Evolutionary conservation across 495 filamentous ascomycete species (phyloP), one percentile per base, ranked within the genome.

Genomic region (Wilcoxina mikolae): DNA sequence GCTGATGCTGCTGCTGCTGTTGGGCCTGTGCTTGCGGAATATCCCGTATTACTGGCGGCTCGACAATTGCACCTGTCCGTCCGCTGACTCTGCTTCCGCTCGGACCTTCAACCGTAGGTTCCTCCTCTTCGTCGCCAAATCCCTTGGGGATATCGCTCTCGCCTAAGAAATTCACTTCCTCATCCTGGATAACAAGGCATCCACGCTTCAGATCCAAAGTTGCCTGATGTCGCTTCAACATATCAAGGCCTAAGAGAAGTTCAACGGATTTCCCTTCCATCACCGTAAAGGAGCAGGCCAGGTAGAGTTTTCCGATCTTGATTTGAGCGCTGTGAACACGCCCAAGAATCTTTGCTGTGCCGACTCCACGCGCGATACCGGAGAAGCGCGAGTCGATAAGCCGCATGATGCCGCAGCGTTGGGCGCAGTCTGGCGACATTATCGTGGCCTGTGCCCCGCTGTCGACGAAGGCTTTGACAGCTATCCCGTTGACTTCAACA

Each of bases 221-320:
- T 3, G 90, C 91, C 68, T 94, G 90, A 67, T 95, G 85, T 27
- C 93, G 77, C 68, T 87, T 94, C 48, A 96, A 72, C 84, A 99
- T 99, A 66, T 99, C 91, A 43, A 99, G 72, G 4, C 91, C 91
- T 10, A 99, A 75, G 5, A 99, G 76, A 10, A 99, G 73, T 61
- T 96, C 91, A n/a, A 96, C 91, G 55, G 85, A 80, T 69, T 96
- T 99, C 31, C 91, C 91, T 69, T 99, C 91, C 91, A 99, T 95
- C 58, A 99, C 91, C n/a, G 93, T 96, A 69, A 99, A 99, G 46
- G 84, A 85, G 72, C 88, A 95, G 0, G 89, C 79, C 48, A 99
- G 76, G 64, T 86, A 87, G 62, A 89, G 78, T 31, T 76, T 77
- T 17, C 91, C 93, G 58, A 99, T 94, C 70, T 84, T 85, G 66